Evolutionary conservation across 441 rosid genomes (phyloP).

Genomic region (Manihot esculenta): DNA sequence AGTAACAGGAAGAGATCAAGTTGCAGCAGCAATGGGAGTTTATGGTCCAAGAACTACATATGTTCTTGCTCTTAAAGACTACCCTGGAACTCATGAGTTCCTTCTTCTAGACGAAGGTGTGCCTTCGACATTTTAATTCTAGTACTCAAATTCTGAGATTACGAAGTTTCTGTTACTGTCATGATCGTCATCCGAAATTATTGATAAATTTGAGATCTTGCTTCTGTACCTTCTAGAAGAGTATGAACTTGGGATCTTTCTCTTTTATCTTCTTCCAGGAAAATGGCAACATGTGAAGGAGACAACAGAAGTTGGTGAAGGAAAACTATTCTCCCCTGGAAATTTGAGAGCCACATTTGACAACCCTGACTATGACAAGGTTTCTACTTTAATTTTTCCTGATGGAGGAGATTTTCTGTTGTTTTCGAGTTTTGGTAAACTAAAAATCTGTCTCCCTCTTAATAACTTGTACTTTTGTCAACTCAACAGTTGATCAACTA

Average conservation of each 20-base stretch:
- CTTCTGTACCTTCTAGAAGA: not conserved
- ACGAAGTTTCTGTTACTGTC: not conserved
- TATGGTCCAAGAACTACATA: conserved; percentile 95
- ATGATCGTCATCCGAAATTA: not conserved
- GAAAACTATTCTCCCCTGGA: conserved; percentile 95
- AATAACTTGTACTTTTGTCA: not conserved
- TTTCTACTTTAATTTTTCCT: conserved; percentile 17
- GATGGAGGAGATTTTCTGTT: not conserved
- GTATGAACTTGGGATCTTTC: not conserved
- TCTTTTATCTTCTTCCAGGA: conserved; percentile 50
- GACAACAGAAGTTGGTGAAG: conserved; percentile 80
- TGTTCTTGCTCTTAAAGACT: conserved; percentile 79
- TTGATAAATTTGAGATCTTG: not conserved
- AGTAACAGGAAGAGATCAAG: conserved; percentile 86
- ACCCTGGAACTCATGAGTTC: conserved; percentile 94
- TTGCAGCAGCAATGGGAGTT: conserved; percentile 96
- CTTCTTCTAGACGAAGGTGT: conserved; percentile 98
- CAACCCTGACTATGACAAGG: conserved; percentile 86
- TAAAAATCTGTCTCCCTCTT: not conserved
- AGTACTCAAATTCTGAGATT: not conserved
- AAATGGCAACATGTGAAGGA: conserved; percentile 98
- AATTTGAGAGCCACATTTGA: conserved; percentile 94
- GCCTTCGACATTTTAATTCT: conserved; percentile 14
- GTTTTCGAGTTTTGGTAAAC: not conserved
- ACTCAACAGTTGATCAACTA: conserved; percentile 67